Evolutionary conservation across 208 protist species (phyloP), one percentile per base, ranked within the genome.

Genomic region (Leishmania braziliensis): DNA sequence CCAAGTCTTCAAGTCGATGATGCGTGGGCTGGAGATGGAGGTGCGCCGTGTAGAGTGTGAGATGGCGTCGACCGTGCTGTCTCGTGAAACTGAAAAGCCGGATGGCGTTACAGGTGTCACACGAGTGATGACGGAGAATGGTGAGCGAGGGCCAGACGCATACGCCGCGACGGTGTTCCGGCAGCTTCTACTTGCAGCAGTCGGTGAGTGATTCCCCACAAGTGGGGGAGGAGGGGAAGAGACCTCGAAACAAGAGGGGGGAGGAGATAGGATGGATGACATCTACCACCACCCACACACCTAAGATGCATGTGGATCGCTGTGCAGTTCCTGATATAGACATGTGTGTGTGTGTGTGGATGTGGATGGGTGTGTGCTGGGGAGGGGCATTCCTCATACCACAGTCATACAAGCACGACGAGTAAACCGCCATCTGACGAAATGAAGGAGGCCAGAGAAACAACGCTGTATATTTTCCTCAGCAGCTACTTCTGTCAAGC

Each of bases 1-100:
- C 70, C 66, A 65, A 53, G 68, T 86, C 50, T 86, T 83, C 60
- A 83, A 80, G 66, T 50, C 58, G 5, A 56, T 86, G n/a, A 86
- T 86, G 83, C 78, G 83, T 0, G 78, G 78, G 18, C 50, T 86
- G 26, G 83, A 86, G 62, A 43, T 77, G 60, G 79, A 86, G 79
- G 83, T 78, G 50, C 83, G 78, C 29, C 0, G 20, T 50, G 3
- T 78, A 50, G 62, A 78, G 29, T 65, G 54, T 16, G 6, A 10
- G 48, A 29, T 26, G 23, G 10, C 14, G 50, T 26, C 58, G 58
- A 48, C 56, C 9, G 56, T 29, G 53, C 65, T n/a, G 14, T 16
- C 68, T n/a, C 23, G 46, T 5, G 36, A 14, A 3, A 10, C 68
- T 50, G 18, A 2, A n/a, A 46, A 72, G 43, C 20, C 20, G 46